Evolutionary conservation across 2,329 filamentous ascomycete species (phyloP).

Genomic region (Claviceps paspali): DNA sequence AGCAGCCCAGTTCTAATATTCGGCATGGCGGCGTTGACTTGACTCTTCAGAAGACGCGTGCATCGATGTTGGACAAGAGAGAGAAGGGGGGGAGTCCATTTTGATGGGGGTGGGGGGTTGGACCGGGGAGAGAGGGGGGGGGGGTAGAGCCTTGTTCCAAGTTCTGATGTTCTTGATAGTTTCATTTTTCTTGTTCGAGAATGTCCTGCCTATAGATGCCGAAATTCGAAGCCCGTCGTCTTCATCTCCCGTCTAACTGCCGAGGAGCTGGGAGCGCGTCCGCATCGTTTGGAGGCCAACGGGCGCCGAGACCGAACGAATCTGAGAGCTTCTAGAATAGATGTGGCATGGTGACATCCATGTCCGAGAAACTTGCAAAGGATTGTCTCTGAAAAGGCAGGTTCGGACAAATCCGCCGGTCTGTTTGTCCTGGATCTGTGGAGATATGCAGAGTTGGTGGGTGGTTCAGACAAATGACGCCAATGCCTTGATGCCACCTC

Average conservation of each 20-base stretch:
- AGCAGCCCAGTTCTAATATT: not conserved
- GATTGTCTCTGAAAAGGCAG: not conserved
- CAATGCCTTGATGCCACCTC: not conserved
- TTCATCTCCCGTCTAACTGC: not conserved
- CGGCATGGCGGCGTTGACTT: not conserved
- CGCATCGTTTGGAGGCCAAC: not conserved
- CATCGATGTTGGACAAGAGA: not conserved
- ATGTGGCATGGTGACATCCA: not conserved
- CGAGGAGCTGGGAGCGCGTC: not conserved
- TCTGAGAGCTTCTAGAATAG: slow-evolving; percentile 1
- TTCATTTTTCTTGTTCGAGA: too few relatives aligned
- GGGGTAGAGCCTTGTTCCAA: too few relatives aligned
- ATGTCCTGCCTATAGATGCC: not conserved
- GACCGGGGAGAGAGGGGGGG: too few relatives aligned
- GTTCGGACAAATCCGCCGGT: slow-evolving; percentile 1
- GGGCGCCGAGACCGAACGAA: not conserved
- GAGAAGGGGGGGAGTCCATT: not conserved
- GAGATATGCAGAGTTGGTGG: not conserved
- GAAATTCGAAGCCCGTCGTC: not conserved
- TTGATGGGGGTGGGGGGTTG: too few relatives aligned
- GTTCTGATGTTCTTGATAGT: too few relatives aligned
- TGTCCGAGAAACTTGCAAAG: not conserved
- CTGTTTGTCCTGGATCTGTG: not conserved
- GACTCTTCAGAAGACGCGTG: not conserved
- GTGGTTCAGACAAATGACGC: not conserved